These are phyloP conservation scores for Nephelium lappaceum DNA, from an alignment of 345 rosid species.

Conservation along the genomic window DNA sequence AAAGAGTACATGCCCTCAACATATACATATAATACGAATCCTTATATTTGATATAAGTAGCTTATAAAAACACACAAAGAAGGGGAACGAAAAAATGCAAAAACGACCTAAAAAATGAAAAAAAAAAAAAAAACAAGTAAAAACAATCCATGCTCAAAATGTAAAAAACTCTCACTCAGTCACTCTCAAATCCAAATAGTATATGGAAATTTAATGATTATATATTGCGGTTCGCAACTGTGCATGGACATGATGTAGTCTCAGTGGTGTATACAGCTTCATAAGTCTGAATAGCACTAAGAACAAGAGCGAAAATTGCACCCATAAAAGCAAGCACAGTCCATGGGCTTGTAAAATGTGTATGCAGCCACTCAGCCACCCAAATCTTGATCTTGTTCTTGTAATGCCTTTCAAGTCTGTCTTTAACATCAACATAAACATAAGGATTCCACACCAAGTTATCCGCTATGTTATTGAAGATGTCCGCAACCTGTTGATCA, in stretches of 20 bases:
- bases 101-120: no score
- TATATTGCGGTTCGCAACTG: no score
- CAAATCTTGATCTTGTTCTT: constrained; percentile 5
- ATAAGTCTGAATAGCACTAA: background rate
- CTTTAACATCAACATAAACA: background rate
- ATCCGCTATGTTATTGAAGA: constrained; percentile 6
- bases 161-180: no score
- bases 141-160: background rate
- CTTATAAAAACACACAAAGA: no score
- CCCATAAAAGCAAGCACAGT: constrained; percentile 2
- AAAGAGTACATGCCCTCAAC: no score
- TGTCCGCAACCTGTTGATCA: background rate
- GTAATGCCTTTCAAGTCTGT: background rate
- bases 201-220: no score
- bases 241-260: no score
- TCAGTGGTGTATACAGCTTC: no score
- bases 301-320: background rate
- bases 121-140: background rate
- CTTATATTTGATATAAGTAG: no score
- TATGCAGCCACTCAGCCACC: background rate
- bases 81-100: no score
- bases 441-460: background rate
- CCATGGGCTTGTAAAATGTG: constrained; percentile 6
- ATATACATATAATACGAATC: no score
- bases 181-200: no score